Conservation (phyloP, 2,329 filamentous ascomycete species). For the Sporothrix protearum region DNA sequence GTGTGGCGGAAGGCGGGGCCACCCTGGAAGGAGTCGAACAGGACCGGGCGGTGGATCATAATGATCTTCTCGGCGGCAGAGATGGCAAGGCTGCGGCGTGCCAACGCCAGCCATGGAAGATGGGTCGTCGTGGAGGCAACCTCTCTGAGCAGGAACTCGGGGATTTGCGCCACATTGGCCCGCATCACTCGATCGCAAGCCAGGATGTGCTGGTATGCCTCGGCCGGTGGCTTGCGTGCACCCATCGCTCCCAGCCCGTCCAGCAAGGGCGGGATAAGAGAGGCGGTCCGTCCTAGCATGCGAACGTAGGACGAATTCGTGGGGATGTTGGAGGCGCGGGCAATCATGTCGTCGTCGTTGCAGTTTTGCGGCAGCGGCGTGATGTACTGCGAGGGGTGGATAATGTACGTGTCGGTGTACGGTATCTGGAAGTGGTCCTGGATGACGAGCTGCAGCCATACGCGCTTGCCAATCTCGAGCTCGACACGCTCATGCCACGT, state of each 20-base stretch:
- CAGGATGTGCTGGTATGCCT: slow-evolving; percentile 35
- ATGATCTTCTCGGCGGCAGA: slow-evolving; percentile 40
- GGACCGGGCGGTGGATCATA: slow-evolving; percentile 39
- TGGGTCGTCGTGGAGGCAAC: background rate
- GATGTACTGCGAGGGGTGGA: slow-evolving; percentile 35
- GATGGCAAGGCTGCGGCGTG: slow-evolving; percentile 38
- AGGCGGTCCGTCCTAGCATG: slow-evolving; percentile 33
- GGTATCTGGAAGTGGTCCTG: slow-evolving; percentile 37
- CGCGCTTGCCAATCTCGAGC: slow-evolving; percentile 36
- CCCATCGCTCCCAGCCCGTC: slow-evolving; percentile 36
- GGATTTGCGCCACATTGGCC: slow-evolving; percentile 33
- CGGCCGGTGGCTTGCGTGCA: slow-evolving; percentile 31
- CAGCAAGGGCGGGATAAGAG: slow-evolving; percentile 33
- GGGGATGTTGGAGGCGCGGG: background rate
- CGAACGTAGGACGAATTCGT: slow-evolving; percentile 31
- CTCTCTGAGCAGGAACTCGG: slow-evolving; percentile 34
- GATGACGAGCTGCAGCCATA: slow-evolving; percentile 39
- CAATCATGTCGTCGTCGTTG: slow-evolving; percentile 33
- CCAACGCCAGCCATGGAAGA: slow-evolving; percentile 34
- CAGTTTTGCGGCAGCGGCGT: slow-evolving; percentile 36
- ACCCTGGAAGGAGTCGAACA: slow-evolving; percentile 35
- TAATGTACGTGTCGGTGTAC: slow-evolving; percentile 38
- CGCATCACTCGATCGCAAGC: slow-evolving; percentile 35
- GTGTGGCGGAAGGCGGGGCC: slow-evolving; percentile 31
- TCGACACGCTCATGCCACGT: slow-evolving; percentile 30